Percentiles rank a stretch among this genome's conserved stretches.
These are phyloP conservation scores for Kodamaea ohmeri DNA, from an alignment of 1,139 yeast species.

Conservation along the genomic window DNA sequence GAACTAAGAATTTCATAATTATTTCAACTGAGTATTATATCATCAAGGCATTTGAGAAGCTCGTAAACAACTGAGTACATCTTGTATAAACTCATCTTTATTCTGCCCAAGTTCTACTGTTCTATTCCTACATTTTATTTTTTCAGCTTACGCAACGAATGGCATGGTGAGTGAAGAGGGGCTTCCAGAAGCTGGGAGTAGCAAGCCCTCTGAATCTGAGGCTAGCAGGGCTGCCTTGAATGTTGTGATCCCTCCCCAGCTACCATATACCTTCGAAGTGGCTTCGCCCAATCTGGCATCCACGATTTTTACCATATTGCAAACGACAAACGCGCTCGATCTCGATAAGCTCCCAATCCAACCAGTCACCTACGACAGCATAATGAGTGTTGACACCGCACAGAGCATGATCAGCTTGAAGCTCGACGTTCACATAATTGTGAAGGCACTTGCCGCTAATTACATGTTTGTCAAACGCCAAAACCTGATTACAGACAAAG, in stretches of 20 bases:
- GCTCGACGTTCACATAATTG: conserved; percentile 9
- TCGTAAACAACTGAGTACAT: background rate
- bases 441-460: conserved; percentile 11
- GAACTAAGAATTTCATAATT: too few species aligned
- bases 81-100: background rate
- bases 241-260: conserved; percentile 7
- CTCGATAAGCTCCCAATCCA: conserved; percentile 10
- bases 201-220: background rate
- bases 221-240: conserved; percentile 2
- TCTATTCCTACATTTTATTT: too few species aligned
- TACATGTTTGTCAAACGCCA: conserved; percentile 19
- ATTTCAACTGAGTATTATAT: too few species aligned
- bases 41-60: background rate
- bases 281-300: conserved; percentile 15
- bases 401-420: conserved; percentile 13
- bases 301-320: conserved; percentile 16
- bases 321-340: conserved; percentile 13
- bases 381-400: conserved; percentile 5
- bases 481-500: conserved; percentile 16
- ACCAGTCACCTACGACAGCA: conserved; percentile 7
- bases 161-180: background rate
- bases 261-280: conserved; percentile 19
- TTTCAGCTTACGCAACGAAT: conserved; percentile 2
- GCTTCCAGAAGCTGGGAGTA: conserved; percentile 3
- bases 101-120: background rate